Base-by-base conservation (phyloP, 78 protist genomes). In the Dictyostelium brefeldianum region DNA sequence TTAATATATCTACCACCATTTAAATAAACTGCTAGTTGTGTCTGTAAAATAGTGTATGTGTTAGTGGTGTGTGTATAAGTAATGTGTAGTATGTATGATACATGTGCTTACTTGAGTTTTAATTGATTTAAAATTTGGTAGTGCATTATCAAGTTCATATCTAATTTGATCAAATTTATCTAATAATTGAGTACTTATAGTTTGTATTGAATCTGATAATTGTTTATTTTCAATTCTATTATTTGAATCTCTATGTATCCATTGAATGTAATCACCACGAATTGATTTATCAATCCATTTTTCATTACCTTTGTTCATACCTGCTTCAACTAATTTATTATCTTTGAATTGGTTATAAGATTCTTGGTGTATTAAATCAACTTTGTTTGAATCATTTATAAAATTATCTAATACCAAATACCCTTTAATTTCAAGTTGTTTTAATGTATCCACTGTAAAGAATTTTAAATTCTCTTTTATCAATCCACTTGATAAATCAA, bases 1-100 rank as follows among this genome's bases (percentile, higher is more conserved):
- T 87, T 87, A 11, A 87, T 25, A 43, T 87, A 87, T 56, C 84
- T 77, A 31, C 93, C 93, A 74, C 93, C 93, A 14, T 22, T 41
- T 31, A 29, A 29, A 65, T 87, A 87, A 54, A 87, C 81, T 18
- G 93, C 93, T n/a, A 87, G 31, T 50, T 87, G 93, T 17, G 84
- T 71, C 78, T 85, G 69, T 11, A 54, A 36, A 47, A n/a, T 64
- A 64, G 29, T 18, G n/a, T 36, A 36, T 36, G 43, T 36, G 2
- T 36, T 36, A 36, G 43, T 36, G 43, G 43, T 36, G 43, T 36
- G 43, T 36, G 43, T n/a, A n/a, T n/a, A n/a, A n/a, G n/a, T n/a
- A n/a, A n/a, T 36, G 43, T 36, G 43, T 36, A n/a, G n/a, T 64
- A 64, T 6, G 3, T 64, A 64, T 64, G 71, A 6, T 1, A 8